Evolutionary conservation across 2,329 filamentous ascomycete genomes (phyloP), one percentile per base, ranked within the genome.

Genomic region (Arthroderma sp.): DNA sequence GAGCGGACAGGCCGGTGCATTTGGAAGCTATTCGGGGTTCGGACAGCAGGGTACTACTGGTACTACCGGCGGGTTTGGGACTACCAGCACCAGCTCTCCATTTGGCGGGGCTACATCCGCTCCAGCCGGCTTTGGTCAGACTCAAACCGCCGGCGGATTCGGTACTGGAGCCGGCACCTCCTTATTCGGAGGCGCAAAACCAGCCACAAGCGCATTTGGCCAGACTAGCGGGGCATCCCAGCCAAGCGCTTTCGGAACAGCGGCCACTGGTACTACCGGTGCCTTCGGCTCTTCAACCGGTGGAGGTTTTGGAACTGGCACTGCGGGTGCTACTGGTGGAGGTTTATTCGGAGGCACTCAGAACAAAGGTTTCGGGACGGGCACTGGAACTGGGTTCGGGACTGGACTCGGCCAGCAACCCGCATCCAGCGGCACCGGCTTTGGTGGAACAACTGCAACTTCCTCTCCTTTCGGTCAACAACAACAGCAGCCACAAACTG

Each of bases 1-100:
- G 36, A 86, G 82, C 50, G 86, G 86, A 29, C 83, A 87, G 52
- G 70, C 78, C 39, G 87, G 87, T 47, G 84, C 83, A 5, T 95
- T 95, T 63, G 89, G 87, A 11, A 79, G 79, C 45, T 70, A 71
- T 46, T 59, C 59, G 5, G 65, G 69, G 4, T 72, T 72, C 48
- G 57, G 65, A 29, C 66, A 68, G 47, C 62, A 59, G 44, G 50
- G 60, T 32, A 59, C 54, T 10, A 56, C 57, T 6, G 62, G 47
- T 48, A 22, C 15, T 22, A 22, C 15, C 15, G 11, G 57, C 43
- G 52, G 64, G 29, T 72, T 71, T 48, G 70, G 70, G 27, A 65
- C 66, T 39, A 58, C 60, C 37, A 45, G 55, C 7, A 63, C 58
- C 31, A 61, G 63, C 39, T 61, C 67, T 32, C 62, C 58, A 51